phyloP scores from a whole-genome alignment of 176 grass and related monocot species.

The Zea luxurians region DNA sequence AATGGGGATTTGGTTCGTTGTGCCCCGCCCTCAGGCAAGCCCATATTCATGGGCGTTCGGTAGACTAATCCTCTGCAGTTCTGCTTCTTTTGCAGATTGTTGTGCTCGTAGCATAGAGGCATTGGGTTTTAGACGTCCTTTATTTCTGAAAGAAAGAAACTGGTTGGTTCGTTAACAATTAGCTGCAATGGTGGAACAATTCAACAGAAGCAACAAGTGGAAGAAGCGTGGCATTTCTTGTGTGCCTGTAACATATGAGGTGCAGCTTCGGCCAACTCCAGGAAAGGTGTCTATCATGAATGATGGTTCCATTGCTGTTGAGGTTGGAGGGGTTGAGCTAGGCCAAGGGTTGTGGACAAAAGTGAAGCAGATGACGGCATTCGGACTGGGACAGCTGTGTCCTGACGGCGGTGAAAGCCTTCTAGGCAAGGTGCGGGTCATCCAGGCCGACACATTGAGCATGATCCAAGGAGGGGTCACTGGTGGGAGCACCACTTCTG shows the following conservation, averaged over 20 bases:
- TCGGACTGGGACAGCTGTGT: slow-evolving; percentile 54
- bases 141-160: not conserved
- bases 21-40: not conserved
- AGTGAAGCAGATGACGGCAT: slow-evolving; percentile 82
- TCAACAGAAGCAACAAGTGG: slow-evolving; percentile 68
- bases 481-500: slow-evolving; percentile 83
- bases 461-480: slow-evolving; percentile 75
- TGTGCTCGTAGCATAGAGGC: not conserved
- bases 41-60: not conserved
- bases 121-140: not conserved
- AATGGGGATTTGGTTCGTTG: not conserved
- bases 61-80: not conserved
- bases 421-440: slow-evolving; percentile 60
- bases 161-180: not conserved
- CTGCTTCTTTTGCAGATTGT: not conserved
- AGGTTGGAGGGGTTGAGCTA: slow-evolving; percentile 82
- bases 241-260: slow-evolving; percentile 59
- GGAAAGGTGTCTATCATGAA: slow-evolving; percentile 86
- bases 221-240: slow-evolving; percentile 92
- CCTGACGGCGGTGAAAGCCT: slow-evolving; percentile 48
- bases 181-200: slow-evolving; percentile 34
- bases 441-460: slow-evolving; percentile 76
- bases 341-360: slow-evolving; percentile 90
- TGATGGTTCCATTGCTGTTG: slow-evolving; percentile 80
- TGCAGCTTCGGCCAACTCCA: slow-evolving; percentile 35